phyloP scores from a whole-genome alignment of 2,329 filamentous ascomycete species.

The Cercospora citrullina region DNA sequence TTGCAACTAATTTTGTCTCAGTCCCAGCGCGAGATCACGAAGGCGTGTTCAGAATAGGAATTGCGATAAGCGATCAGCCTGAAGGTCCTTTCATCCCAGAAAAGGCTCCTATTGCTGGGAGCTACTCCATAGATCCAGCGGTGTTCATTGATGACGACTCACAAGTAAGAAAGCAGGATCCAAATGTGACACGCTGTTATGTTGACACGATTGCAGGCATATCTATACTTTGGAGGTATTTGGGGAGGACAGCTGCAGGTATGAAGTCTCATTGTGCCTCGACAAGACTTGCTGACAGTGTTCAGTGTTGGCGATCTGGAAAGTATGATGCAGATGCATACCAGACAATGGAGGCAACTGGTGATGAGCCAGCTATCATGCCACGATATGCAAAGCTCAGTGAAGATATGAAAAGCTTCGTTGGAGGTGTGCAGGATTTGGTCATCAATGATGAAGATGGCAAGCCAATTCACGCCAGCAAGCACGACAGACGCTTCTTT shows the following conservation, averaged over 20 bases:
- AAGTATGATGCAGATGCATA: conserved; percentile 54
- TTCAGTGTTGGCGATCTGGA: conserved; percentile 67
- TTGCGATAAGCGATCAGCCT: conserved; percentile 63
- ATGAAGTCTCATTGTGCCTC: neutral
- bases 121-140: conserved; percentile 76
- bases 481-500: conserved; percentile 75
- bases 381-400: conserved; percentile 66
- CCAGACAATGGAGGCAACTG: conserved; percentile 44
- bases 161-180: conserved; percentile 27
- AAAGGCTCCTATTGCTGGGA: conserved; percentile 63
- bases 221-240: conserved; percentile 75
- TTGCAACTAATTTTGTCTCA: neutral
- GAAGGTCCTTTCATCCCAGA: conserved; percentile 71
- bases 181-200: neutral
- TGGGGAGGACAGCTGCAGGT: conserved; percentile 71
- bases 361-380: conserved; percentile 60
- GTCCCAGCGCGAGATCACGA: conserved; percentile 70
- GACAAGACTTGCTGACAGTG: neutral
- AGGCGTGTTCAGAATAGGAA: conserved; percentile 72
- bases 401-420: conserved; percentile 66
- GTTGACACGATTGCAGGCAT: conserved; percentile 43
- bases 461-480: conserved; percentile 61
- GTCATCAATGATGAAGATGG: conserved; percentile 63
- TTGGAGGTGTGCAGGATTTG: conserved; percentile 57
- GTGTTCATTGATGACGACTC: conserved; percentile 70